phyloP scores from a whole-genome alignment of 2,329 filamentous ascomycete genomes.

The Curvularia spicifera region DNA sequence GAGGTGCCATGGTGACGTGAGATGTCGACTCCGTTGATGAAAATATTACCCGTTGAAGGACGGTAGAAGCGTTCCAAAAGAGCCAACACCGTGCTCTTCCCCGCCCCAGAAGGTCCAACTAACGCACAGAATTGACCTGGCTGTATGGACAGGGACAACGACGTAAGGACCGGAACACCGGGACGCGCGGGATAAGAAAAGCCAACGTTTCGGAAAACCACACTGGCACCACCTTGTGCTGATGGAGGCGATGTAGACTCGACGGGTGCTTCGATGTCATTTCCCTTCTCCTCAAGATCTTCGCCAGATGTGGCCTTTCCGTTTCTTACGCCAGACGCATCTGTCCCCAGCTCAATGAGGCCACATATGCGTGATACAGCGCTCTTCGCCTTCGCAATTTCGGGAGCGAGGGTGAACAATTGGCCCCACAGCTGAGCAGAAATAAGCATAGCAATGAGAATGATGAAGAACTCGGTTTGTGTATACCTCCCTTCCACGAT shows the following conservation, averaged over 20 bases:
- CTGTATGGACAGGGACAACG: conserved; percentile 63
- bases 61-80: conserved; percentile 63
- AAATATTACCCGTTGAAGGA: conserved; percentile 57
- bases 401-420: conserved; percentile 76
- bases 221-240: conserved; percentile 64
- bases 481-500: conserved; percentile 71
- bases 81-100: conserved; percentile 69
- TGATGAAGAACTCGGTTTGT: conserved; percentile 75
- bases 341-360: conserved; percentile 49
- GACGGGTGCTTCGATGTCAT: conserved; percentile 43
- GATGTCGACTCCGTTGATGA: conserved; percentile 60
- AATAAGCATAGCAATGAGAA: conserved; percentile 73
- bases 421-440: conserved; percentile 76
- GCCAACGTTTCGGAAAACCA: conserved; percentile 64
- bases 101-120: conserved; percentile 70
- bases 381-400: conserved; percentile 70
- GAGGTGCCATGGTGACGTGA: conserved; percentile 46
- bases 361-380: conserved; percentile 82
- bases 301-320: conserved; percentile 89
- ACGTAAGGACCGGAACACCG: conserved; percentile 62
- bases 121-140: conserved; percentile 68
- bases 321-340: conserved; percentile 57
- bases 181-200: conserved; percentile 72
- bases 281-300: conserved; percentile 69
- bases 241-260: conserved; percentile 62